Percentiles rank a stretch among this genome's conserved stretches.
Conservation (phyloP, 1,139 yeast species). For the Debaryomyces singareniensis region DNA sequence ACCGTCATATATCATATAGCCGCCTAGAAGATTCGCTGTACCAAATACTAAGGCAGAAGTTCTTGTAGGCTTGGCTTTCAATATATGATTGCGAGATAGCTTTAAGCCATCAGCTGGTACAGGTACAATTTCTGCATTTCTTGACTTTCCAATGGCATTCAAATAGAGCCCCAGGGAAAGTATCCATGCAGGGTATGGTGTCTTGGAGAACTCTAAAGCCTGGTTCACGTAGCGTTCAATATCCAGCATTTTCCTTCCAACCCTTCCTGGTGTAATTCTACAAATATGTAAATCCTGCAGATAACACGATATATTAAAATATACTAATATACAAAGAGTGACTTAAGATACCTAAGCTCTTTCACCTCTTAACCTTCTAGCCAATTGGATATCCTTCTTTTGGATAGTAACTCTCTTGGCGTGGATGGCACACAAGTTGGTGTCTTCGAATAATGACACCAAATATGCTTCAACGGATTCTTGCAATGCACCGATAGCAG, state of each 20-base stretch:
- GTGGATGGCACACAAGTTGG: slow-evolving; percentile 98
- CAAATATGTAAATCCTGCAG: slow-evolving; percentile 3
- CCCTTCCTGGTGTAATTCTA: background rate
- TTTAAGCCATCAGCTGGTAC: slow-evolving; percentile 27
- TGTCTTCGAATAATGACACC: slow-evolving; percentile 86
- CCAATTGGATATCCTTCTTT: slow-evolving; percentile 98
- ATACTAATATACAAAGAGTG: slow-evolving; percentile 8
- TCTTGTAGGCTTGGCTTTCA: slow-evolving; percentile 29
- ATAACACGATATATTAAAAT: background rate
- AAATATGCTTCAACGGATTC: slow-evolving; percentile 99
- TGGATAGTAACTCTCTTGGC: slow-evolving; percentile 99
- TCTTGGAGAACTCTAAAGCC: slow-evolving; percentile 10
- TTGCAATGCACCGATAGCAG: slow-evolving; percentile 98
- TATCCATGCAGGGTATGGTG: slow-evolving; percentile 52
- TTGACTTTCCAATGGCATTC: slow-evolving; percentile 33
- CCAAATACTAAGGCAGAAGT: slow-evolving; percentile 50
- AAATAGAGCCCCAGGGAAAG: slow-evolving; percentile 35
- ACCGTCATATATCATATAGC: slow-evolving; percentile 75
- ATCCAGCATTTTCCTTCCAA: background rate
- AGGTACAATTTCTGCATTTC: slow-evolving; percentile 1
- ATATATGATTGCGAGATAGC: slow-evolving; percentile 19
- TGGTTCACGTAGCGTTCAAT: background rate
- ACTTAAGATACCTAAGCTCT: slow-evolving; percentile 52
- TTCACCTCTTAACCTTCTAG: slow-evolving; percentile 99
- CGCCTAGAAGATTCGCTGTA: slow-evolving; percentile 68